phyloP scores from a whole-genome alignment of 306 rosid genomes.

The Cicer bijugum region DNA sequence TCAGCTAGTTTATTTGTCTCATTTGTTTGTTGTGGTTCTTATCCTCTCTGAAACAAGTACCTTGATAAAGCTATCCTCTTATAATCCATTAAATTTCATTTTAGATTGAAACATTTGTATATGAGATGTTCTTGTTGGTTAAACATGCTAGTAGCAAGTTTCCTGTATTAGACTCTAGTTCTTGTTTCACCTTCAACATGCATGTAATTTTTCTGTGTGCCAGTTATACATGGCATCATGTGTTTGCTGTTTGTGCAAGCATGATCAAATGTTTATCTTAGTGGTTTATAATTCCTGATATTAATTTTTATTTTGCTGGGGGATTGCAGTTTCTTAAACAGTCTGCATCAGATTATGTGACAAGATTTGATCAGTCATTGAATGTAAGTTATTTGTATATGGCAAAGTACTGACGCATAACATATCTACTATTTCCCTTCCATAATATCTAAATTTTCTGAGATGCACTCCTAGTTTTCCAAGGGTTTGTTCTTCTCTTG shows the following conservation, averaged over 20 bases:
- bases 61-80: slow-evolving; percentile 14
- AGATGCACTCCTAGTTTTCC: slow-evolving; percentile 25
- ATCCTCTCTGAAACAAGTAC: background rate
- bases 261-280: slow-evolving; percentile 25
- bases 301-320: slow-evolving; percentile 38
- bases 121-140: slow-evolving; percentile 3
- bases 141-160: slow-evolving; percentile 13
- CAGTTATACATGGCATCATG: slow-evolving; percentile 20
- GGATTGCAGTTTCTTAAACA: slow-evolving; percentile 81
- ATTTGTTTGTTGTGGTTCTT: slow-evolving; percentile 22
- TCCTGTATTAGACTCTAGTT: slow-evolving; percentile 13
- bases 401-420: background rate
- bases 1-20: slow-evolving; percentile 16
- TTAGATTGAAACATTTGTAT: slow-evolving; percentile 16
- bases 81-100: slow-evolving; percentile 14
- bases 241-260: slow-evolving; percentile 18
- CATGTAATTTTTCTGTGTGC: slow-evolving; percentile 5
- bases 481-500: slow-evolving; percentile 22
- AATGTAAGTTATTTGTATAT: slow-evolving; percentile 65
- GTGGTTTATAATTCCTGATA: slow-evolving; percentile 48
- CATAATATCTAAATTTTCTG: slow-evolving; percentile 31
- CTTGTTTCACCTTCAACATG: slow-evolving; percentile 37
- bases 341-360: slow-evolving; percentile 76
- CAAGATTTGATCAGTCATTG: slow-evolving; percentile 69
- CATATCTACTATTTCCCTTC: slow-evolving; percentile 23